These are phyloP conservation scores for Claviceps paspali DNA, from an alignment of 2,329 filamentous ascomycete species.

Conservation along the genomic window DNA sequence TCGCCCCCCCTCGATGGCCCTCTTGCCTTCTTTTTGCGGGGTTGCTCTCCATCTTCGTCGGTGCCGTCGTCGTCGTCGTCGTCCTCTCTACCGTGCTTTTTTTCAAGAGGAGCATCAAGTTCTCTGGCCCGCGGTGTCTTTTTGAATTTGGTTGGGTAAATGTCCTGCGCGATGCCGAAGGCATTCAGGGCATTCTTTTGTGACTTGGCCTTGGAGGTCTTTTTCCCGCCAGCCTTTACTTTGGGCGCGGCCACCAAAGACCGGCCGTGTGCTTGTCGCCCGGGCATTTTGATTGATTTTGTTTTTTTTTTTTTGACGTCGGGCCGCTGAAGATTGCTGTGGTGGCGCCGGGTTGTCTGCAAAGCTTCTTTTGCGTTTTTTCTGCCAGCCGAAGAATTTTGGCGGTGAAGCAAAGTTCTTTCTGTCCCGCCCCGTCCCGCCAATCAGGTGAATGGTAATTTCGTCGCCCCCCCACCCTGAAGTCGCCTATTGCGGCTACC, in stretches of 20 bases:
- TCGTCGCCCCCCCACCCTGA: too few species aligned
- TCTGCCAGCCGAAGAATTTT: constrained; percentile 17
- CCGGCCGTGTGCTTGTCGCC: constrained; percentile 43
- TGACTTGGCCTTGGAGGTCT: constrained; percentile 30
- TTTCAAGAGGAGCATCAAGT: constrained; percentile 30
- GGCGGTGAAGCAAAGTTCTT: constrained; percentile 16
- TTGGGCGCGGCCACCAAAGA: constrained; percentile 27
- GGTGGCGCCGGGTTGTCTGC: too few species aligned
- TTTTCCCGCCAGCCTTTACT: constrained; percentile 19
- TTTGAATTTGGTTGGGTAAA: constrained; percentile 31
- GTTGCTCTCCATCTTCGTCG: constrained; percentile 29
- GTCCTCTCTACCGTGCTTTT: constrained; percentile 28
- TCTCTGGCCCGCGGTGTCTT: constrained; percentile 35
- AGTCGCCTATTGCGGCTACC: too few species aligned
- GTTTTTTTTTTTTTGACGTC: too few species aligned
- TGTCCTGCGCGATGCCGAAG: constrained; percentile 40
- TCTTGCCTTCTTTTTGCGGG: constrained; percentile 25
- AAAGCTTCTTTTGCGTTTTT: too few species aligned
- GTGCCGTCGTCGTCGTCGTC: constrained; percentile 31
- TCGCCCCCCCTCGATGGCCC: constrained; percentile 34
- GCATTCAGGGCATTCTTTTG: constrained; percentile 39
- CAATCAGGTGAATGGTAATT: too few species aligned
- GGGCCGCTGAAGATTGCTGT: too few species aligned
- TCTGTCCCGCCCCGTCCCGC: too few species aligned
- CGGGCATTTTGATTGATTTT: constrained; percentile 28